Conservation (phyloP, 768 basidiomycete genomes). For the Podaxis carcinomalis region DNA sequence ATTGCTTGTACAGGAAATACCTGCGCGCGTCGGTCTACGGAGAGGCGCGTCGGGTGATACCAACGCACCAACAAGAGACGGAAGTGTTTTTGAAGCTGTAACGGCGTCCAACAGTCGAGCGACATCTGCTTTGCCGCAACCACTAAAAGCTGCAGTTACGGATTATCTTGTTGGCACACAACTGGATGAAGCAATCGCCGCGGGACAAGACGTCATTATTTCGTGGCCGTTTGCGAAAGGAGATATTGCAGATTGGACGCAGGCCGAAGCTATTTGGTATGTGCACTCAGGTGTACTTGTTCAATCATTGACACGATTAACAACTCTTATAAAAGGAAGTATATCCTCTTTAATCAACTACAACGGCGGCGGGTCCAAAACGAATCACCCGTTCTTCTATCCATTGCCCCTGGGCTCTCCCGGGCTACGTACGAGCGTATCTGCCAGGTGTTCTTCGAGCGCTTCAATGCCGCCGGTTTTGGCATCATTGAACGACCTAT, state of each 20-base stretch:
- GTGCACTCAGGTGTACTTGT: constrained; percentile 18
- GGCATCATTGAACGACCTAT: constrained; percentile 79
- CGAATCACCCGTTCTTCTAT: constrained; percentile 81
- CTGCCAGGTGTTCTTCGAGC: constrained; percentile 87
- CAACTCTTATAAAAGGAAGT: constrained; percentile 55
- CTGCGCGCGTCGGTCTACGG: constrained; percentile 77
- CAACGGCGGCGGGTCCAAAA: constrained; percentile 79
- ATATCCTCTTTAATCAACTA: constrained; percentile 72
- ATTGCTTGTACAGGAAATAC: constrained; percentile 53
- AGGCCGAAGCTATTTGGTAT: constrained; percentile 88
- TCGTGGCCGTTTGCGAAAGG: constrained; percentile 83
- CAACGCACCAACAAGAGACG: constrained; percentile 16
- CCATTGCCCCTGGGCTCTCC: constrained; percentile 61
- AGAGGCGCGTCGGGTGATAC: constrained; percentile 35
- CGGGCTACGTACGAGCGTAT: constrained; percentile 65
- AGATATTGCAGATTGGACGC: constrained; percentile 71
- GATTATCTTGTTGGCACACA: constrained; percentile 82
- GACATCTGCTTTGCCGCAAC: constrained; percentile 43
- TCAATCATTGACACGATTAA: background rate
- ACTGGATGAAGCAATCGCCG: constrained; percentile 74
- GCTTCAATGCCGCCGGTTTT: constrained; percentile 85
- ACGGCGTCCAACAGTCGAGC: constrained; percentile 43
- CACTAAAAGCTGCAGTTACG: constrained; percentile 45
- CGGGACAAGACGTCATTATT: constrained; percentile 67
- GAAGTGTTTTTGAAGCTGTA: constrained; percentile 18